A percentile compares a stretch with the other conserved stretches of the same genome.
Conservation (phyloP, 345 rosid species). For the Eutrema japonicum region DNA sequence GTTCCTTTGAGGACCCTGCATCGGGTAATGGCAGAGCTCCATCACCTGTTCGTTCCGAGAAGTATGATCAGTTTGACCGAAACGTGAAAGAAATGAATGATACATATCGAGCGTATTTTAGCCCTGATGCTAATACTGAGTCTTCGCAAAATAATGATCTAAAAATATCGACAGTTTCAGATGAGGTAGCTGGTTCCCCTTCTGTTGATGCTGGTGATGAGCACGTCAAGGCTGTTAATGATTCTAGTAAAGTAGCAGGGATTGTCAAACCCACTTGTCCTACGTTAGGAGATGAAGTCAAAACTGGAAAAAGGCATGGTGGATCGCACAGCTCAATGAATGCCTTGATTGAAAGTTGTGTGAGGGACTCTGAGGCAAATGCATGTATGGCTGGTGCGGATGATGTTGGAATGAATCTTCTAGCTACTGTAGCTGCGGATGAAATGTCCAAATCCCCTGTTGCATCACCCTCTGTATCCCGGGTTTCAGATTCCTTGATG, state of each 20-base stretch:
- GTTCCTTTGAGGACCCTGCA: slow-evolving; percentile 68
- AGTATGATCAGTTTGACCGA: slow-evolving; percentile 59
- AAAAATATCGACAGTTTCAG: slow-evolving; percentile 55
- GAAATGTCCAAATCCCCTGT: slow-evolving; percentile 73
- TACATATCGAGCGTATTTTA: slow-evolving; percentile 45
- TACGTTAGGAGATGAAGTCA: slow-evolving; percentile 53
- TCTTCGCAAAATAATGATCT: slow-evolving; percentile 69
- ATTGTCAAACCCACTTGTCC: slow-evolving; percentile 49
- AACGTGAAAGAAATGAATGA: slow-evolving; percentile 55
- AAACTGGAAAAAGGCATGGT: slow-evolving; percentile 54
- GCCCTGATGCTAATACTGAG: slow-evolving; percentile 56
- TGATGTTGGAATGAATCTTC: slow-evolving; percentile 93
- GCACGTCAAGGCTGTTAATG: slow-evolving; percentile 48
- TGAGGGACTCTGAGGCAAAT: slow-evolving; percentile 62
- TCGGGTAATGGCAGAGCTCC: slow-evolving; percentile 62
- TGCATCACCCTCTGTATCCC: slow-evolving; percentile 61
- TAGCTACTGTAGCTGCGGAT: slow-evolving; percentile 92
- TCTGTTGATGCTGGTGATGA: slow-evolving; percentile 53
- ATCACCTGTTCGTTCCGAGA: slow-evolving; percentile 64
- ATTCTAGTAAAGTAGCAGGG: slow-evolving; percentile 48
- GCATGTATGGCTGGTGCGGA: slow-evolving; percentile 57
- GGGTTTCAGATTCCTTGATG: slow-evolving; percentile 45
- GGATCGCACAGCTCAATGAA: slow-evolving; percentile 73
- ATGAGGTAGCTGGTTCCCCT: slow-evolving; percentile 61
- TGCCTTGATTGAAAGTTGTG: slow-evolving; percentile 93